phyloP scores from a whole-genome alignment of 2,329 filamentous ascomycete species.

The Fusarium succisae region DNA sequence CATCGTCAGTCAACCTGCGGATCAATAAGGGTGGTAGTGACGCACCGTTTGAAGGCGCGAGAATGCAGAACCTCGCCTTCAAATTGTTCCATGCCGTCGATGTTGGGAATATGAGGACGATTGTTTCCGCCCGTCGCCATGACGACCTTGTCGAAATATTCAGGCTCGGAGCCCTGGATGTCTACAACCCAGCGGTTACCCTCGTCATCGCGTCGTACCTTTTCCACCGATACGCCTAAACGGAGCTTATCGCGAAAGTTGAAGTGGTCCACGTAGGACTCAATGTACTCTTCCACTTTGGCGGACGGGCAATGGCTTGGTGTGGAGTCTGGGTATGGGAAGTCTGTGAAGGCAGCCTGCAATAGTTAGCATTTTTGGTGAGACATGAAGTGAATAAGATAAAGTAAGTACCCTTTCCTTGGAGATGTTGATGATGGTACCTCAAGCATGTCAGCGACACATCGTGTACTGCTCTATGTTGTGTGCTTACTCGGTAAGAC shows the following conservation, averaged over 20 bases:
- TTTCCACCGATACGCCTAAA: conserved; percentile 37
- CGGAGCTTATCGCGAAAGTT: conserved; percentile 38
- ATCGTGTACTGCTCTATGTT: background rate
- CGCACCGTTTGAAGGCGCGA: conserved; percentile 47
- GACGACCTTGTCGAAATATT: conserved; percentile 51
- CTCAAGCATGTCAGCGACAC: conserved; percentile 15
- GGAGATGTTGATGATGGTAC: conserved; percentile 47
- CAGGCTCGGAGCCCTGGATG: conserved; percentile 30
- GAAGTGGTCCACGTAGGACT: conserved; percentile 48
- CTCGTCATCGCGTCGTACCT: conserved; percentile 32
- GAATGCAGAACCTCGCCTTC: conserved; percentile 52
- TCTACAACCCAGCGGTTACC: conserved; percentile 43
- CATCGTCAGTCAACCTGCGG: background rate
- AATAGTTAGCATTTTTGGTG: background rate
- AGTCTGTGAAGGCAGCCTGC: conserved; percentile 50
- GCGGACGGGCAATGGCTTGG: conserved; percentile 37
- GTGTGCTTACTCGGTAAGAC: conserved; percentile 47
- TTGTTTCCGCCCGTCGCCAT: conserved; percentile 49
- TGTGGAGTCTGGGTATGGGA: conserved; percentile 44
- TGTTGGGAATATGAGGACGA: conserved; percentile 47
- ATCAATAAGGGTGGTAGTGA: accelerated
- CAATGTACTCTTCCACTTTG: conserved; percentile 46
- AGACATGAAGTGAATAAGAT: background rate
- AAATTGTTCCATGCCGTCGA: conserved; percentile 50
- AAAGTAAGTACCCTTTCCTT: conserved; percentile 39